Percentiles rank a stretch among this genome's conserved stretches.
Conservation (phyloP, 805 yeast species). For the Metschnikowia proteae region DNA sequence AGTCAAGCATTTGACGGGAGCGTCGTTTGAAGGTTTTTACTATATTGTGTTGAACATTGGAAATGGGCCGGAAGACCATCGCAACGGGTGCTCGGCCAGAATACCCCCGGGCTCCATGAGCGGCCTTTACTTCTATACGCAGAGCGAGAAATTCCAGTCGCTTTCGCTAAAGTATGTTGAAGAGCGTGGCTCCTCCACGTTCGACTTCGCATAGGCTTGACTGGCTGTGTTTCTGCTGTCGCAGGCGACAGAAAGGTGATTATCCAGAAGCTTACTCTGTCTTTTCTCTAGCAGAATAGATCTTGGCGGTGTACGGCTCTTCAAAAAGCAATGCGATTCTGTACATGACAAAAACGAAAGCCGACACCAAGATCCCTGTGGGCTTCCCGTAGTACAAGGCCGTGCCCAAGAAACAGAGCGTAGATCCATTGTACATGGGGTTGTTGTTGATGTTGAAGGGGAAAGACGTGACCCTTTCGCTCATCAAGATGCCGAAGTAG, state of each 20-base stretch:
- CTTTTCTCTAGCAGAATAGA: constrained; percentile 69
- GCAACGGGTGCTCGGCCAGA: background rate
- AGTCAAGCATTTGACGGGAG: constrained; percentile 59
- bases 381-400: constrained; percentile 88
- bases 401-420: constrained; percentile 85
- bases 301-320: constrained; percentile 93
- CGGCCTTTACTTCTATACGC: constrained; percentile 79
- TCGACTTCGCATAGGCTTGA: constrained; percentile 22
- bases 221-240: background rate
- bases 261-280: background rate
- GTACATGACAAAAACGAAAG: constrained; percentile 78
- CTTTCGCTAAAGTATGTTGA: constrained; percentile 58
- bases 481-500: constrained; percentile 94
- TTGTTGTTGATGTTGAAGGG: constrained; percentile 89
- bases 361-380: constrained; percentile 73
- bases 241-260: constrained; percentile 1
- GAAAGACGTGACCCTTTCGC: constrained; percentile 82
- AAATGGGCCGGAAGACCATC: constrained; percentile 9
- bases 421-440: constrained; percentile 96
- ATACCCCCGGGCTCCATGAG: constrained; percentile 60
- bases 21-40: constrained; percentile 90
- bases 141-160: constrained; percentile 78
- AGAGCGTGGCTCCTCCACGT: constrained; percentile 38
- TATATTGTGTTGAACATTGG: constrained; percentile 78
- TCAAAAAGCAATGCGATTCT: constrained; percentile 79